Evolutionary conservation across 768 basidiomycete species (phyloP), one percentile per base, ranked within the genome.

Genomic region (Dioszegia aurantiaca): DNA sequence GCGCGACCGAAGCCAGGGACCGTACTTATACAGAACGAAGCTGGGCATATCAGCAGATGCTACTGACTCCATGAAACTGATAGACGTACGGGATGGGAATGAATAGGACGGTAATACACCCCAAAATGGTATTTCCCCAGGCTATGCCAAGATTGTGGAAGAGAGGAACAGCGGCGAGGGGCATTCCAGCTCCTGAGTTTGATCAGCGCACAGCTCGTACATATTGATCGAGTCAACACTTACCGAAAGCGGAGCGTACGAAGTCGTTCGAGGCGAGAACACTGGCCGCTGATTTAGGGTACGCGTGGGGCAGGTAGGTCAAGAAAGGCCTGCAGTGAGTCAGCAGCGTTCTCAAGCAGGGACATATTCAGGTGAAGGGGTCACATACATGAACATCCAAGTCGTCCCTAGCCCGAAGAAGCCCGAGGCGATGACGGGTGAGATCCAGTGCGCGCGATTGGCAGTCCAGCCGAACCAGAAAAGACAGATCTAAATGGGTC

Each of bases 221-320:
- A 6, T 33, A 6, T 14, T 33, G 33, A 33, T 54, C 23, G 11
- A 23, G 21, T 33, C 19, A 0, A 19, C 9, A 61, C 61, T 10
- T 62, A 26, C 72, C 76, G 41, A 77, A 56, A 16, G 64, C 55
- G 11, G 70, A 70, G 19, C 78, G 56, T 54, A 79, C 67, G 37
- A 79, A 65, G 47, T 70, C 74, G 60, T 78, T 78, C 2, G 67
- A 67, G 1, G 78, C 78, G 2, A 79, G 61, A 8, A 75, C 67
- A 1, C 67, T 69, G 0, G 77, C 78, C 2, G 77, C 75, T 55
- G 77, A 74, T 21, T 65, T 41, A 8, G 64, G 65, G 63, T 76
- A 78, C 8, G 63, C 59, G 19, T 55, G 28, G 21, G 61, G 61
- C 23, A 73, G 39, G 49, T 70, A 70, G 14, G 60, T 66, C 48